Conservation (phyloP, 495 filamentous ascomycete species). For the Xylaria venustula region DNA sequence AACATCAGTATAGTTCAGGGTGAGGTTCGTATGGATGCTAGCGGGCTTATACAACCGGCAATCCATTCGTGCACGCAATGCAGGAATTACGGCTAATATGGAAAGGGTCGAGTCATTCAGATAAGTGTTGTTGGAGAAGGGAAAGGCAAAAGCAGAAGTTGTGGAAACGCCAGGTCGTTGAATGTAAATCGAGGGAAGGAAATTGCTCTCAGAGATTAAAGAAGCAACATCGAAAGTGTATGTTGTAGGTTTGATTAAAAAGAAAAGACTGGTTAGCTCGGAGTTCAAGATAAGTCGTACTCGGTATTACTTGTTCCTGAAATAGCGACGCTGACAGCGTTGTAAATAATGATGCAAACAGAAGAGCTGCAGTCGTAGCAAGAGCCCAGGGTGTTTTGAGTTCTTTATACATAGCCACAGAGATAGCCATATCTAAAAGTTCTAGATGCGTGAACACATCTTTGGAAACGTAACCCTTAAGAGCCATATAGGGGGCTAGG, state of each 20-base stretch:
- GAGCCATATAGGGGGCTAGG: neutral
- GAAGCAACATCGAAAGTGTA: neutral
- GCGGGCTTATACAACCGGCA: constrained; percentile 18
- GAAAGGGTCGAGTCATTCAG: constrained; percentile 7
- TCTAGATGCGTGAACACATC: neutral
- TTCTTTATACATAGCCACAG: neutral
- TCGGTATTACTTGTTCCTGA: neutral
- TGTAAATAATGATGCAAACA: neutral
- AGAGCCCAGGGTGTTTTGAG: neutral
- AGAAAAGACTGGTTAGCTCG: neutral
- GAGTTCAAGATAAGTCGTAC: neutral
- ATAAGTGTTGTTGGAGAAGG: too few relatives aligned
- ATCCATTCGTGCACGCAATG: constrained; percentile 16
- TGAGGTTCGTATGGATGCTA: constrained; percentile 18
- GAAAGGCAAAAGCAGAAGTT: too few relatives aligned
- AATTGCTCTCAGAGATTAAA: neutral
- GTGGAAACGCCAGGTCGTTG: neutral
- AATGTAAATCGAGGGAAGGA: neutral
- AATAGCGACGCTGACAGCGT: neutral
- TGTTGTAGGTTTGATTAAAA: too few relatives aligned
- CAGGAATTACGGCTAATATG: constrained; percentile 14
- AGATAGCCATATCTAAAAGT: neutral
- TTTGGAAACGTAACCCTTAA: neutral
- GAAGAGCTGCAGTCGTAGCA: neutral
- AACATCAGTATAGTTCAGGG: neutral